These are phyloP conservation scores for Fusarium protoensiforme DNA, from an alignment of 2,329 filamentous ascomycete genomes.

Conservation along the genomic window DNA sequence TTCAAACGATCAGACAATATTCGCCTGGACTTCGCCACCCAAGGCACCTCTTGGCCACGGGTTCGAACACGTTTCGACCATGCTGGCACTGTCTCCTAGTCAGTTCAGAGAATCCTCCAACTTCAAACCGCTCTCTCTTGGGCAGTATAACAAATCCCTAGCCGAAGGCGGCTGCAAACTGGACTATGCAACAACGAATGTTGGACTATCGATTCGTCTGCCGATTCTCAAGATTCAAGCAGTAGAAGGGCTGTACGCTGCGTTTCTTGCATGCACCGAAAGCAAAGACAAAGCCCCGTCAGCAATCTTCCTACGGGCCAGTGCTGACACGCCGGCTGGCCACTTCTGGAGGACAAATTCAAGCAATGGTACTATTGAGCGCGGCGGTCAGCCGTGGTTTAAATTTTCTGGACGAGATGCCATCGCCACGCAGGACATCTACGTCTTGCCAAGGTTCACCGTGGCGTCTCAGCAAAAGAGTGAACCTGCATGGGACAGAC, in stretches of 20 bases:
- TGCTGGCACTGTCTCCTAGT: neutral
- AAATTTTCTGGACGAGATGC: neutral
- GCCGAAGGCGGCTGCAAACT: neutral
- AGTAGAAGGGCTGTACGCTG: neutral
- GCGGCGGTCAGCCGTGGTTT: neutral
- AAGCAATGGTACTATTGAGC: neutral
- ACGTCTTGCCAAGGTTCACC: neutral
- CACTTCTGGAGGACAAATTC: neutral
- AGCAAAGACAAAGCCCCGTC: neutral
- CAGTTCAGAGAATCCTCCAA: neutral
- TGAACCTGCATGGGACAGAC: neutral
- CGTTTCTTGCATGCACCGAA: neutral
- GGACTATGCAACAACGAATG: neutral
- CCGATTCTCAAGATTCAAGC: neutral
- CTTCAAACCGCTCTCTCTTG: neutral
- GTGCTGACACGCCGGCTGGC: neutral
- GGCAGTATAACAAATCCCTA: neutral
- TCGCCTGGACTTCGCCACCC: neutral
- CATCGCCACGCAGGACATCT: neutral
- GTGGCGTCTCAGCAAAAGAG: neutral
- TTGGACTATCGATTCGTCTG: neutral
- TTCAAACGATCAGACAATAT: neutral
- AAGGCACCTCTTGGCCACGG: neutral
- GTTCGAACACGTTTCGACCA: neutral
- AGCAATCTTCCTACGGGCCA: neutral